phyloP scores from a whole-genome alignment of 768 basidiomycete genomes.

The Phylloporus rhodoxanthus region DNA sequence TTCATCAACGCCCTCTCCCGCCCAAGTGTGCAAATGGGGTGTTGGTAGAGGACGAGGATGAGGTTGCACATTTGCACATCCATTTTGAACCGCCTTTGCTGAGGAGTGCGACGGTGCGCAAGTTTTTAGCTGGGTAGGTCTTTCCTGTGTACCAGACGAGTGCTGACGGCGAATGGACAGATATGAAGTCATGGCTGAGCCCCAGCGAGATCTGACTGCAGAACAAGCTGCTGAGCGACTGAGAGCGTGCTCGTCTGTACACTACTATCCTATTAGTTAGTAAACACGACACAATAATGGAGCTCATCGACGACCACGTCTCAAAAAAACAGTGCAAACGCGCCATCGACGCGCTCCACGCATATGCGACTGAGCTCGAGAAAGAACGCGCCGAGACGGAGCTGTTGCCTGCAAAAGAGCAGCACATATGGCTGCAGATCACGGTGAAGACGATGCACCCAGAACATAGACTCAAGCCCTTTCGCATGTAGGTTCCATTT shows the following conservation, averaged over 20 bases:
- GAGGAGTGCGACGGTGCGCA: conserved; percentile 74
- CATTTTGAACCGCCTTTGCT: conserved; percentile 85
- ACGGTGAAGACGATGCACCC: conserved; percentile 79
- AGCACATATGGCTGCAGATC: conserved; percentile 84
- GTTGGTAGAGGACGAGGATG: conserved; percentile 36
- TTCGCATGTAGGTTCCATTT: conserved; percentile 62
- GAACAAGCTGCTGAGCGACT: conserved; percentile 77
- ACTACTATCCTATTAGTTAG: conserved; percentile 45
- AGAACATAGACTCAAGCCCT: conserved; percentile 71
- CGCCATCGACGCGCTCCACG: conserved; percentile 74
- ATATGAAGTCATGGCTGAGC: conserved; percentile 86
- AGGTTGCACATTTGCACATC: conserved; percentile 76
- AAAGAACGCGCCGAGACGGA: conserved; percentile 65
- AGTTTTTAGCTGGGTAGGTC: conserved; percentile 84
- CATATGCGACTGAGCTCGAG: conserved; percentile 60
- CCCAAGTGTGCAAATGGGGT: conserved; percentile 25
- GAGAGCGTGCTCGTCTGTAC: conserved; percentile 48
- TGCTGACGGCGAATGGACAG: conserved; percentile 32
- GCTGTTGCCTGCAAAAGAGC: conserved; percentile 72
- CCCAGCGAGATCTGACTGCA: conserved; percentile 84
- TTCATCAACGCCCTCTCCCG: conserved; percentile 77
- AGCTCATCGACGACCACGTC: conserved; percentile 66
- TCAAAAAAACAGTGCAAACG: conserved; percentile 65
- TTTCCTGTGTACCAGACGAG: not conserved
- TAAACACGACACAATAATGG: conserved; percentile 36